Percentiles rank a stretch among this genome's conserved stretches.
phyloP scores from a whole-genome alignment of 768 basidiomycete species.

The Paxillus involutus region DNA sequence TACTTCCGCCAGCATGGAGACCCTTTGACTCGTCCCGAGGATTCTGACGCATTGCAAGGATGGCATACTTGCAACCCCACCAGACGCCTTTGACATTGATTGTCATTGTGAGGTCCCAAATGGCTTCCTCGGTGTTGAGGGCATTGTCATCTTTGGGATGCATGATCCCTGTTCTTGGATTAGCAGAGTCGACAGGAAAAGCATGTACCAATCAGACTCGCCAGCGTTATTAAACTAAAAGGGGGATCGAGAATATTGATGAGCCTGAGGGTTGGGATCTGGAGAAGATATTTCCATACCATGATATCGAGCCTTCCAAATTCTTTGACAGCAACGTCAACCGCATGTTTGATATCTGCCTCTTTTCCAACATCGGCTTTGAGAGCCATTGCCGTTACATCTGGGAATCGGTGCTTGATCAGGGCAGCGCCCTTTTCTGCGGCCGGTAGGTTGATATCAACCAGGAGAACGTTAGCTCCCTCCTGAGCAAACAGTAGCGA shows the following conservation, averaged over 20 bases:
- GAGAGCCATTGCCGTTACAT: conserved; percentile 64
- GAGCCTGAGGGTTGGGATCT: neutral
- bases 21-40: conserved; percentile 79
- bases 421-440: conserved; percentile 66
- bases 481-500: conserved; percentile 94
- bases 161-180: conserved; percentile 78
- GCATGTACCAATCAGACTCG: conserved; percentile 24
- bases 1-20: conserved; percentile 80
- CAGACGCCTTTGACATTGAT: conserved; percentile 99
- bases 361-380: conserved; percentile 92
- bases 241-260: conserved; percentile 1
- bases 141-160: conserved; percentile 94
- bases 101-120: conserved; percentile 93
- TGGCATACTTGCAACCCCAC: conserved; percentile 99
- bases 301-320: conserved; percentile 96
- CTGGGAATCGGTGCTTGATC: conserved; percentile 66
- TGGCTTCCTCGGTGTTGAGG: conserved; percentile 91
- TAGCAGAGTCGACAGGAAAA: neutral
- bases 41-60: conserved; percentile 94
- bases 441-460: conserved; percentile 80
- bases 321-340: conserved; percentile 74
- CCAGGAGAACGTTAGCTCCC: conserved; percentile 87
- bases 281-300: conserved; percentile 45
- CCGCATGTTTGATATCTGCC: conserved; percentile 76
- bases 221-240: conserved; percentile 91